Evolutionary conservation across 805 yeast genomes (phyloP).

Genomic region (Cyberlindnera mycetangii): DNA sequence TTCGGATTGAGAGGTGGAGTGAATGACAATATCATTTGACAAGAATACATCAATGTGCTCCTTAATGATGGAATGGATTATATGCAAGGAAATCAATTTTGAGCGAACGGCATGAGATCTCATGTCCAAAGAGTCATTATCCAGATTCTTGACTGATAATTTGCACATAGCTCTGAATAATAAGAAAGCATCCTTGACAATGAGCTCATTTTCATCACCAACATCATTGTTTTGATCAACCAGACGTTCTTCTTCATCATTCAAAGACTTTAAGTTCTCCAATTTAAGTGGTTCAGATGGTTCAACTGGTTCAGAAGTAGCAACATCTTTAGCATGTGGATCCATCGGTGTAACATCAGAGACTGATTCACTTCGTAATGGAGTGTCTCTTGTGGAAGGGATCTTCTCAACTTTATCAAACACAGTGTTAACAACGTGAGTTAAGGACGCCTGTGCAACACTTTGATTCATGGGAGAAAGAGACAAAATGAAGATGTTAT

Average conservation of each 20-base stretch:
- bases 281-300: constrained; percentile 51
- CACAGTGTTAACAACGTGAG: constrained; percentile 83
- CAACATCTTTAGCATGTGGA: constrained; percentile 4
- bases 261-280: constrained; percentile 54
- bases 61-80: constrained; percentile 79
- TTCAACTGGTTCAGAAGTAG: constrained; percentile 13
- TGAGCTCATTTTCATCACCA: constrained; percentile 60
- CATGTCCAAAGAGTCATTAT: constrained; percentile 74
- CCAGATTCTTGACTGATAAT: constrained; percentile 80
- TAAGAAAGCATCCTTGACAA: constrained; percentile 86
- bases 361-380: constrained; percentile 21
- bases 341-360: constrained; percentile 31
- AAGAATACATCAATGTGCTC: constrained; percentile 82
- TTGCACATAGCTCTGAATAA: constrained; percentile 94
- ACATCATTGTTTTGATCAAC: constrained; percentile 45
- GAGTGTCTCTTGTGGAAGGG: constrained; percentile 21
- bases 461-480: constrained; percentile 81
- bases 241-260: constrained; percentile 53
- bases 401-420: constrained; percentile 65
- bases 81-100: constrained; percentile 81
- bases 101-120: constrained; percentile 91
- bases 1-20: constrained; percentile 47
- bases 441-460: constrained; percentile 91
- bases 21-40: constrained; percentile 53
- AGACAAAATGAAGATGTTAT: constrained; percentile 86